A percentile compares a stretch with the other conserved stretches of the same genome.
Evolutionary conservation across 2,329 filamentous ascomycete species (phyloP).

Genomic region (Byssothecium circinans): DNA sequence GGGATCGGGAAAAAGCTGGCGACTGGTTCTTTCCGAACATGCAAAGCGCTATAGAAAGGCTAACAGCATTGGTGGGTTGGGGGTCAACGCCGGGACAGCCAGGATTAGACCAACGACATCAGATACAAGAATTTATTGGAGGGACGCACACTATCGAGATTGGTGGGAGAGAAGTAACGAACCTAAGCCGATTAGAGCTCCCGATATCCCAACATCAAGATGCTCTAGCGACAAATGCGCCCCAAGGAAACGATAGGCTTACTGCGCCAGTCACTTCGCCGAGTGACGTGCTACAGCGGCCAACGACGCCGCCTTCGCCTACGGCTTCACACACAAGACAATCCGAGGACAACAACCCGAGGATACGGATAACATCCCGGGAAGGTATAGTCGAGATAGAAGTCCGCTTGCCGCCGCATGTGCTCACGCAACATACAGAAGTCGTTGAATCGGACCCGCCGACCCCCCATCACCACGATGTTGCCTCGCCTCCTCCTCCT

Average conservation of each 20-base stretch:
- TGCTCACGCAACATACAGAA: slow-evolving; percentile 34
- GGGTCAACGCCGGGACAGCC: background rate
- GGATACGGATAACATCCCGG: slow-evolving; percentile 43
- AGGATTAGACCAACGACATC: slow-evolving; percentile 2
- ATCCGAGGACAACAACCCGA: slow-evolving; percentile 36
- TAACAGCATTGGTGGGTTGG: slow-evolving; percentile 12
- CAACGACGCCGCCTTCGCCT: slow-evolving; percentile 28
- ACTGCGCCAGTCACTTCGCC: slow-evolving; percentile 12
- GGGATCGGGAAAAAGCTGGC: slow-evolving; percentile 17
- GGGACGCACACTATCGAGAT: slow-evolving; percentile 19
- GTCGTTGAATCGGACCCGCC: slow-evolving; percentile 16
- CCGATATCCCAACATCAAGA: slow-evolving; percentile 14
- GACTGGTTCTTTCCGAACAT: slow-evolving; percentile 24
- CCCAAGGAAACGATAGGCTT: slow-evolving; percentile 7
- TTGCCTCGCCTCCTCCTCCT: slow-evolving; percentile 5
- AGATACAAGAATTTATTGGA: slow-evolving; percentile 3
- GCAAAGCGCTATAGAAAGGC: slow-evolving; percentile 27
- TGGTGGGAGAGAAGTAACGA: slow-evolving; percentile 21
- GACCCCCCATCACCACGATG: slow-evolving; percentile 10
- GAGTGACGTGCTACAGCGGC: slow-evolving; percentile 19
- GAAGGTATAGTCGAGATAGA: slow-evolving; percentile 44
- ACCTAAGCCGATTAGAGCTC: slow-evolving; percentile 26
- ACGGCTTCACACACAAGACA: slow-evolving; percentile 25
- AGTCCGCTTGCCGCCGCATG: slow-evolving; percentile 38
- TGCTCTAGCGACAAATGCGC: slow-evolving; percentile 2